Conservation (phyloP, 2,329 filamentous ascomycete genomes). For the Curvularia lunata region DNA sequence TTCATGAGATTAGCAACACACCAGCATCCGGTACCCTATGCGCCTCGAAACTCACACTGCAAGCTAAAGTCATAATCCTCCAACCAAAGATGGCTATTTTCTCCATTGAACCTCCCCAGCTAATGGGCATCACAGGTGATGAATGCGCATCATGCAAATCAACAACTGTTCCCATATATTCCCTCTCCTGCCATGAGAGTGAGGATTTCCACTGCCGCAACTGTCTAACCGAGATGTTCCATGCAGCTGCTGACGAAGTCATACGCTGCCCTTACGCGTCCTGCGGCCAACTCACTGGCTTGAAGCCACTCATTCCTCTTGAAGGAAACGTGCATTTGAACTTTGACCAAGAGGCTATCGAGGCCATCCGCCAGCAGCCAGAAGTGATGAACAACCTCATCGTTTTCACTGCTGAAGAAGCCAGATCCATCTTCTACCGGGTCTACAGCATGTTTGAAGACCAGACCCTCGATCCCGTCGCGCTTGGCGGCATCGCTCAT, state of each 20-base stretch:
- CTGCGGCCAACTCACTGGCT: too few species aligned
- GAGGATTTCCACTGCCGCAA: slow-evolving; percentile 19
- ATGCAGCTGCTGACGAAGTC: neutral
- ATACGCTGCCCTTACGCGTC: too few species aligned
- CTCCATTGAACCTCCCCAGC: neutral
- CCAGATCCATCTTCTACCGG: neutral
- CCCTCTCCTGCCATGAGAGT: slow-evolving; percentile 13
- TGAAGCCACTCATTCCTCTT: too few species aligned
- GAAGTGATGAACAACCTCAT: too few species aligned
- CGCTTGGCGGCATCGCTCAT: slow-evolving; percentile 8
- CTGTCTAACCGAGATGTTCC: slow-evolving; percentile 16
- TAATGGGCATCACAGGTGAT: slow-evolving; percentile 13
- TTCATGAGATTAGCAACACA: too few species aligned
- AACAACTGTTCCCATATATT: slow-evolving; percentile 8
- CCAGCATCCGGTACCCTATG: neutral
- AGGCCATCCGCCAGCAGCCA: too few species aligned
- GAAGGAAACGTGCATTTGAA: too few species aligned
- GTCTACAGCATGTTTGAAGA: slow-evolving; percentile 13
- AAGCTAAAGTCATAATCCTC: neutral
- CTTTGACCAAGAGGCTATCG: too few species aligned
- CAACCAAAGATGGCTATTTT: neutral
- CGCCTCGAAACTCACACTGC: too few species aligned
- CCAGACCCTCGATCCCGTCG: slow-evolving; percentile 12
- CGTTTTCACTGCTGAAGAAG: too few species aligned
- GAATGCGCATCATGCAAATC: slow-evolving; percentile 13